Conservation (phyloP, 2,329 filamentous ascomycete genomes). For the Trichoderma sp. region DNA sequence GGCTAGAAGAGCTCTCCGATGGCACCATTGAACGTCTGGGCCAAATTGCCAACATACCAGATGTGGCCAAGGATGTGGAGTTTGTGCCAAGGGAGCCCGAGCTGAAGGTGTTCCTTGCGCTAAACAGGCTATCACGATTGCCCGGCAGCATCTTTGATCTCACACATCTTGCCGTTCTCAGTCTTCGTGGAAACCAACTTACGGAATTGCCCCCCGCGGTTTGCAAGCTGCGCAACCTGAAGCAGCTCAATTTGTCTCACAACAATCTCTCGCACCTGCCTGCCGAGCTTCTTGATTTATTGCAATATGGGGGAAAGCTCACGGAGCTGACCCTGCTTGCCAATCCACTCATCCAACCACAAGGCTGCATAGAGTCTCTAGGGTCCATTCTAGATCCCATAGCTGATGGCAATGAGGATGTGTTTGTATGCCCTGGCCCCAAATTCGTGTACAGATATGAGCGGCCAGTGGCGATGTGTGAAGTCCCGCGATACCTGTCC, state of each 20-base stretch:
- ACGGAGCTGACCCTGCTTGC: slow-evolving; percentile 58
- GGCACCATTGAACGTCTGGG: slow-evolving; percentile 59
- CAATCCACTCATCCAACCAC: slow-evolving; percentile 60
- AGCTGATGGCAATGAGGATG: slow-evolving; percentile 13
- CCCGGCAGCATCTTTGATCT: slow-evolving; percentile 64
- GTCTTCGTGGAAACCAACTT: slow-evolving; percentile 64
- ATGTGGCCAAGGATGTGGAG: slow-evolving; percentile 57
- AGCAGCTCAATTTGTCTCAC: slow-evolving; percentile 65
- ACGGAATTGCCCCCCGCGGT: slow-evolving; percentile 62
- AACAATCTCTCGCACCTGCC: slow-evolving; percentile 64
- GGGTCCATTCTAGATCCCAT: background rate
- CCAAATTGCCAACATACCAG: slow-evolving; percentile 55
- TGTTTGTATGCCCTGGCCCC: background rate
- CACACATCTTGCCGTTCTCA: slow-evolving; percentile 63
- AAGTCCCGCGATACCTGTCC: slow-evolving; percentile 31
- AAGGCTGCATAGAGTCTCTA: background rate
- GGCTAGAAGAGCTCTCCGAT: slow-evolving; percentile 56
- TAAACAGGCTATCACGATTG: slow-evolving; percentile 58
- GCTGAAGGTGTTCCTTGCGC: slow-evolving; percentile 62
- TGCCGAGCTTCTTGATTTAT: slow-evolving; percentile 60
- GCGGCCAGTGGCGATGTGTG: background rate
- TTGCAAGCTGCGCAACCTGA: slow-evolving; percentile 57
- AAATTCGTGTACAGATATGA: background rate
- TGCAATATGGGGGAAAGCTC: slow-evolving; percentile 50
- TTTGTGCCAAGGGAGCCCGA: slow-evolving; percentile 61